Conservation (phyloP, 2,329 filamentous ascomycete species). For the Aplosporella prunicola region DNA sequence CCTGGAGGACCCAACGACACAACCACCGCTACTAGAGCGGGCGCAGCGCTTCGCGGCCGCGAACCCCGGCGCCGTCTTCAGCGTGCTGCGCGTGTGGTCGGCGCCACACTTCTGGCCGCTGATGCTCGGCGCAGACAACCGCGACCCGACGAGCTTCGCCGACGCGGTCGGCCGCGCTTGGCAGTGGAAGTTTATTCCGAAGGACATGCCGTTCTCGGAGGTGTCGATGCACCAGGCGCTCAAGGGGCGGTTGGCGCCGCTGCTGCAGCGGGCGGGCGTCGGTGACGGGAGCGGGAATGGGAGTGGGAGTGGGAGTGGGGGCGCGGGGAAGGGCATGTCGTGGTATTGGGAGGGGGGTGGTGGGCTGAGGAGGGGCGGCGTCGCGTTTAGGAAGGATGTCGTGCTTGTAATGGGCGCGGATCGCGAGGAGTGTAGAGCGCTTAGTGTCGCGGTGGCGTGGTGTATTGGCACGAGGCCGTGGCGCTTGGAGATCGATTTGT, state of each 20-base stretch:
- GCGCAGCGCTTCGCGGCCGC: conserved; percentile 23
- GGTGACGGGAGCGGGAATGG: too few species aligned
- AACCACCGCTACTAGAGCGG: conserved; percentile 24
- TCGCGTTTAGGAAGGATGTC: conserved; percentile 34
- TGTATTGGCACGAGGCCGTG: conserved; percentile 41
- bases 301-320: too few species aligned
- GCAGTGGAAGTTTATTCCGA: conserved; percentile 41
- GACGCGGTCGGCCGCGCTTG: conserved; percentile 37
- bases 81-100: conserved; percentile 38
- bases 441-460: conserved; percentile 34
- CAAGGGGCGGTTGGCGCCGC: conserved; percentile 18
- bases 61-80: conserved; percentile 28
- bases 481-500: conserved; percentile 43
- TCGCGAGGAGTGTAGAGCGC: conserved; percentile 31
- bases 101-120: conserved; percentile 42
- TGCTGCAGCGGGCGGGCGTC: neutral
- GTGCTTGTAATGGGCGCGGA: conserved; percentile 39
- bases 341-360: too few species aligned
- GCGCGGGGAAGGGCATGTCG: too few species aligned
- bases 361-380: too few species aligned
- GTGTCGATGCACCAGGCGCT: conserved; percentile 36
- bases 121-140: conserved; percentile 33
- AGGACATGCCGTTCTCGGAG: conserved; percentile 37
- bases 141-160: conserved; percentile 29
- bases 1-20: conserved; percentile 25